Evolutionary conservation across 371 early-diverging fungal species (phyloP).

Genomic region (Aphelidium insulamus): DNA sequence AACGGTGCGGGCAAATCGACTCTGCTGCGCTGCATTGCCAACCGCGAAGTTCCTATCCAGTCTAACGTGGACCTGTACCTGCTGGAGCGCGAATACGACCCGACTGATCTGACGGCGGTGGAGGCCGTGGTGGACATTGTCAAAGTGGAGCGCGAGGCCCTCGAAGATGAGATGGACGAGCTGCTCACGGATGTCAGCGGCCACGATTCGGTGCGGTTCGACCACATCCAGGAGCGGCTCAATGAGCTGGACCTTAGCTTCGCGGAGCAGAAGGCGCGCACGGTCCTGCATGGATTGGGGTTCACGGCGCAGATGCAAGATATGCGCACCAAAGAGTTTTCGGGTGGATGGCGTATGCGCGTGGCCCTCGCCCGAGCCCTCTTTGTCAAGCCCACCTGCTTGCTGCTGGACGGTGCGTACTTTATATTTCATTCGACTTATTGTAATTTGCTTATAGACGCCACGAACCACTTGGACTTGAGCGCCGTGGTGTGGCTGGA

Average conservation of each 20-base stretch:
- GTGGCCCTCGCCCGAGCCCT: slow-evolving; percentile 87
- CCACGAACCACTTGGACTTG: slow-evolving; percentile 13
- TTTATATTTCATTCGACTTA: slow-evolving; percentile 64
- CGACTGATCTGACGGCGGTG: slow-evolving; percentile 68
- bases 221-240: neutral
- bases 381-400: slow-evolving; percentile 82
- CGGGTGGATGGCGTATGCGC: slow-evolving; percentile 90
- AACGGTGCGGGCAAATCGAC: slow-evolving; percentile 99
- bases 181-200: slow-evolving; percentile 55
- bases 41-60: slow-evolving; percentile 61
- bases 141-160: slow-evolving; percentile 22
- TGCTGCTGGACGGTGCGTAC: slow-evolving; percentile 97
- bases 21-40: slow-evolving; percentile 72
- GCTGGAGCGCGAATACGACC: slow-evolving; percentile 73
- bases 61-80: slow-evolving; percentile 6
- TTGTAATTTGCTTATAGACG: neutral
- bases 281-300: slow-evolving; percentile 86
- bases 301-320: slow-evolving; percentile 55
- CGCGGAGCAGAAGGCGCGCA: slow-evolving; percentile 33
- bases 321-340: slow-evolving; percentile 70
- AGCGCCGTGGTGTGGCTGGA: slow-evolving; percentile 94
- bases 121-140: slow-evolving; percentile 40
- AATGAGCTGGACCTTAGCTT: slow-evolving; percentile 3
- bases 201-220: slow-evolving; percentile 10
- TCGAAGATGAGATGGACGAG: slow-evolving; percentile 38